These are phyloP conservation scores for Blastomyces parvus DNA, from an alignment of 2,329 filamentous ascomycete genomes.

Conservation along the genomic window DNA sequence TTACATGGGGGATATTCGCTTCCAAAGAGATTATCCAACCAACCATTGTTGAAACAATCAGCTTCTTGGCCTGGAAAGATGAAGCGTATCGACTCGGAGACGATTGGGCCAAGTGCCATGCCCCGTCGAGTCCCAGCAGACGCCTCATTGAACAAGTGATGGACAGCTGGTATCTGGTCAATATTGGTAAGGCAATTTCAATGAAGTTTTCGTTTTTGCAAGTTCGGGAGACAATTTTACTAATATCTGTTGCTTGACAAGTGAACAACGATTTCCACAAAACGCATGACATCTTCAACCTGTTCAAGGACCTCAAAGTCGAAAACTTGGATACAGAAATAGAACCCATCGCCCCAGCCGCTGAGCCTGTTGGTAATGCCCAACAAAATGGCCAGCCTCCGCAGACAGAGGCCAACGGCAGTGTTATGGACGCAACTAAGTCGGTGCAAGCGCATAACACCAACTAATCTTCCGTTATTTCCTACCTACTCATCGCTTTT, in stretches of 20 bases:
- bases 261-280: slow-evolving; percentile 98
- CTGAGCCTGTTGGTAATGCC: neutral
- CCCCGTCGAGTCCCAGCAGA: slow-evolving; percentile 64
- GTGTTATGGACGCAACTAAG: neutral
- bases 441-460: neutral
- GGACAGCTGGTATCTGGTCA: slow-evolving; percentile 86
- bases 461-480: neutral
- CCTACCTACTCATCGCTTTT: neutral
- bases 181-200: slow-evolving; percentile 62
- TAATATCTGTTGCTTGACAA: slow-evolving; percentile 29
- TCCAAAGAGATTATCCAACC: slow-evolving; percentile 99
- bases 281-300: slow-evolving; percentile 66
- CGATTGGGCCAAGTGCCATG: slow-evolving; percentile 90
- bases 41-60: slow-evolving; percentile 97
- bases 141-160: slow-evolving; percentile 73
- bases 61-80: slow-evolving; percentile 97
- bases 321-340: slow-evolving; percentile 30
- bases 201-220: neutral
- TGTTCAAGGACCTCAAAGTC: slow-evolving; percentile 63
- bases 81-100: slow-evolving; percentile 87
- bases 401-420: slow-evolving; percentile 3
- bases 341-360: slow-evolving; percentile 13
- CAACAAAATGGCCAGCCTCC: slow-evolving; percentile 6
- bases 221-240: slow-evolving; percentile 10
- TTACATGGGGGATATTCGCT: slow-evolving; percentile 98